Base-by-base conservation (phyloP, 345 rosid species). In the Rhizophora mangle region DNA sequence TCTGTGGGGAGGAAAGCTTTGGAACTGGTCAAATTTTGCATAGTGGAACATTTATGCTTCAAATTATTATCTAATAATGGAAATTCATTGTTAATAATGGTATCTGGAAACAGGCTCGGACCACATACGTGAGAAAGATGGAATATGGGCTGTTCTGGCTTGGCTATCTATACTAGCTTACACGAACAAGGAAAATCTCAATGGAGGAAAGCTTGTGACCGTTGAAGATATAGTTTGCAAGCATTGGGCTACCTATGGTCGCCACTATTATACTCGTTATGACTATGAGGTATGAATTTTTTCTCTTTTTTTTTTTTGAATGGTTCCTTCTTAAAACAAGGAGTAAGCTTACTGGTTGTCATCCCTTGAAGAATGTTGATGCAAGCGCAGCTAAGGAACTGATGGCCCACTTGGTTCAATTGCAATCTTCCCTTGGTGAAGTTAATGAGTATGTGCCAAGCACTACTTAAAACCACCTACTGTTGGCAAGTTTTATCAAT, bases 1-100 rank as follows among this genome's bases (percentile, higher is more conserved):
- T 96, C 60, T 96, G 99, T 69, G 99, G 98, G 24, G 99, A 96
- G 84, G 99, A 96, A 85, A 96, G 99, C 79, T 96, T 96, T 81
- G 99, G 99, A 82, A 90, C 99, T 77, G 98, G 99, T 89, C 57
- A 43, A 11, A 29, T 70, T 60, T 27, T 6, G 9, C 55, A 5
- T 54, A 29, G 65, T 62, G 61, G 53, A 43, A 21, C 37, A 37
- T 55, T 66, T 26, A 47, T 34, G 3, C 31, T 31, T 62, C 64
- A 27, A 21, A 67, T 57, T 43, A 16, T 2, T 58, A 11, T 51
- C 20, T 65, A 51, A 51, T 55, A 69, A 22, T 16, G n/a, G 63
- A 63, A 60, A 54, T 65, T 47, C 34, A 36, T 74, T 46, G 49
- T 70, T 4, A 65, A 61, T 61, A 10, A 43, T 68, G 68, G 60